phyloP scores from a whole-genome alignment of 768 basidiomycete genomes.

The Coprinopsis cinerea region DNA sequence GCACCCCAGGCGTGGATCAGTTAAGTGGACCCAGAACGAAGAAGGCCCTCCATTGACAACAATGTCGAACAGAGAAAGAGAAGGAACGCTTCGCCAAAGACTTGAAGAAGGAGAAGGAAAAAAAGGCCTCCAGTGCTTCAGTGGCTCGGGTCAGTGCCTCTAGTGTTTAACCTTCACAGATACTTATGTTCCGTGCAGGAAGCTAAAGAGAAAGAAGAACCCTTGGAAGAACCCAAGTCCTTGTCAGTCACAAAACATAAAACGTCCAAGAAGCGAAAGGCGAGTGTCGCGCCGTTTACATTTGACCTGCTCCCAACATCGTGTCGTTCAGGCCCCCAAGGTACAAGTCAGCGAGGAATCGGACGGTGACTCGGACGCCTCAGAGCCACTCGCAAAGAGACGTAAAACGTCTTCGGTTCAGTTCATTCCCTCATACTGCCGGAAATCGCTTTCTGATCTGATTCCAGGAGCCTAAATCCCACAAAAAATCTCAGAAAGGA shows the following conservation, averaged over 20 bases:
- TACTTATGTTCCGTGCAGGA: not conserved
- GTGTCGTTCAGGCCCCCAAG: not conserved
- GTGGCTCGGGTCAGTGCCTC: too few species aligned
- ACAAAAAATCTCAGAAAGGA: not conserved
- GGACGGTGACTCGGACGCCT: not conserved
- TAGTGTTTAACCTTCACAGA: not conserved
- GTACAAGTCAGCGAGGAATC: not conserved
- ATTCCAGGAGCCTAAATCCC: not conserved
- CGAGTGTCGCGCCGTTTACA: not conserved
- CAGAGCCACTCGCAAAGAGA: not conserved
- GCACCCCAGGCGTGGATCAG: constrained; percentile 55
- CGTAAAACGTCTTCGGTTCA: not conserved
- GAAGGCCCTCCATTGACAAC: constrained; percentile 2
- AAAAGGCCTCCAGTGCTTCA: constrained; percentile 5
- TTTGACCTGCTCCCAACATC: not conserved
- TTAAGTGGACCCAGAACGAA: constrained; percentile 20
- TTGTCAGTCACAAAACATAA: not conserved
- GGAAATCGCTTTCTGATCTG: too few species aligned
- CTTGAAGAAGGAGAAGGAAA: constrained; percentile 17
- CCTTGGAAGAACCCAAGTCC: not conserved
- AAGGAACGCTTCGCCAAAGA: constrained; percentile 31
- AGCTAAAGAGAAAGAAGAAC: not conserved
- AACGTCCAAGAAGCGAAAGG: not conserved
- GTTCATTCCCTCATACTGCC: too few species aligned
- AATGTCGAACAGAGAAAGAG: constrained; percentile 29